Base-by-base conservation (phyloP, 179 eudicot genomes). In the Camellia oleifera region DNA sequence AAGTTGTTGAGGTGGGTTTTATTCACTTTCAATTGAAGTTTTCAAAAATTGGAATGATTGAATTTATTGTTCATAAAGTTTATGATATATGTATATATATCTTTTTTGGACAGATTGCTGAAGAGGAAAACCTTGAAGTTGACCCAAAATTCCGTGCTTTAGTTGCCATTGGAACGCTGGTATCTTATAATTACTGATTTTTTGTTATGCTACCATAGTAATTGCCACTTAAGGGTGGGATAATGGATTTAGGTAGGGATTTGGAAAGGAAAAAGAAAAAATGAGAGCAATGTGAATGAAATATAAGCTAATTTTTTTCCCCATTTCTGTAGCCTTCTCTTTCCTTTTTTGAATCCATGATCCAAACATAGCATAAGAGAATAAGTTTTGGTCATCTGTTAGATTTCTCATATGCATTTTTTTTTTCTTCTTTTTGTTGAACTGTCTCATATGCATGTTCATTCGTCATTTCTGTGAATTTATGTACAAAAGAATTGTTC, bases 111-210 rank as follows among this genome's bases (percentile, higher is more conserved):
- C 84, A 96, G 99, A 88, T 96, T 80, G 94, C 97, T 10, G 97
- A 92, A 89, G 91, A 80, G 23, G 98, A 90, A 80, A 89, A 82
- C 75, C 48, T 86, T 48, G 96, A 92, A 79, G 82, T 80, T 53
- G 99, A 97, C 78, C 78, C 95, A 65, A 91, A 83, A 80, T 97
- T 86, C 65, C 94, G 97, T 79, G 97, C 94, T 75, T 86, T 97
- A 69, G 97, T 97, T 83, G 94, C 99, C 76, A 88, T 92, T 71
- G 99, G 98, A 72, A 87, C 98, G 63, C 81, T 96, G 94, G 98
- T 96, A 90, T 53, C 15, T 75, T 78, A 62, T 69, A 9, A 13
- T 56, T 10, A 17, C 68, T 32, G 52, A 32, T 9, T 72, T 6
- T 42, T 45, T 62, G 13, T 14, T 61, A 6, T 69, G 78, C 72